Percentiles rank a stretch among this genome's conserved stretches.
Evolutionary conservation across 2,329 filamentous ascomycete species (phyloP).

Genomic region (Tolypocladium inflatum): DNA sequence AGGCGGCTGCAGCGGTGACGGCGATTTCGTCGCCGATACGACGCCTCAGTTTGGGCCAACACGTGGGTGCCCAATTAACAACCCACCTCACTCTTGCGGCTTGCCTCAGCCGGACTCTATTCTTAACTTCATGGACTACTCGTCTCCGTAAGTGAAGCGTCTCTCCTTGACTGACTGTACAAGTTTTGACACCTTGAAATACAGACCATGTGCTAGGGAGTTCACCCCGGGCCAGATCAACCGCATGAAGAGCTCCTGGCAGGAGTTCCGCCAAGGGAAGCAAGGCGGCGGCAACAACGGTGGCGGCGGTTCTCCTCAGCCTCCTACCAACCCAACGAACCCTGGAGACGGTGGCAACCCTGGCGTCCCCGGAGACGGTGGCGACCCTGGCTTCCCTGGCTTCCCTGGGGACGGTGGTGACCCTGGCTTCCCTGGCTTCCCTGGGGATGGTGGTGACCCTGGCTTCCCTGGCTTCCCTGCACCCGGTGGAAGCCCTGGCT

Average conservation of each 20-base stretch:
- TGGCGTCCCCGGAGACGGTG: too few species aligned
- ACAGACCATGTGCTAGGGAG: not conserved
- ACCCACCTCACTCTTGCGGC: not conserved
- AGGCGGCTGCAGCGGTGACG: not conserved
- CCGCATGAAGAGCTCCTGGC: not conserved
- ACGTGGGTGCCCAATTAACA: not conserved
- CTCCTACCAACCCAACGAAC: not conserved
- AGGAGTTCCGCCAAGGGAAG: not conserved
- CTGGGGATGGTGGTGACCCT: not conserved
- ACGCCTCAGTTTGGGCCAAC: not conserved
- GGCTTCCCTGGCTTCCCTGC: not conserved
- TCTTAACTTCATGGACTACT: not conserved
- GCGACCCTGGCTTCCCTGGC: not conserved
- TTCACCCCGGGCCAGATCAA: not conserved
- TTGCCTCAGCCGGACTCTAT: not conserved
- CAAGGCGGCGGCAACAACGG: not conserved
- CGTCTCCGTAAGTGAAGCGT: not conserved
- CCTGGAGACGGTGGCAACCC: not conserved
- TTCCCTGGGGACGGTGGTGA: too few species aligned
- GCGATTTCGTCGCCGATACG: not conserved
- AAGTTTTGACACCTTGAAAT: not conserved
- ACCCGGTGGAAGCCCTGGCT: too few species aligned
- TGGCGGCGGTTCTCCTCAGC: not conserved
- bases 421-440: not conserved
- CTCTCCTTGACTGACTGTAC: too few species aligned